Base-by-base conservation (phyloP, 2,329 filamentous ascomycete species). In the Cytospora schulzeri region DNA sequence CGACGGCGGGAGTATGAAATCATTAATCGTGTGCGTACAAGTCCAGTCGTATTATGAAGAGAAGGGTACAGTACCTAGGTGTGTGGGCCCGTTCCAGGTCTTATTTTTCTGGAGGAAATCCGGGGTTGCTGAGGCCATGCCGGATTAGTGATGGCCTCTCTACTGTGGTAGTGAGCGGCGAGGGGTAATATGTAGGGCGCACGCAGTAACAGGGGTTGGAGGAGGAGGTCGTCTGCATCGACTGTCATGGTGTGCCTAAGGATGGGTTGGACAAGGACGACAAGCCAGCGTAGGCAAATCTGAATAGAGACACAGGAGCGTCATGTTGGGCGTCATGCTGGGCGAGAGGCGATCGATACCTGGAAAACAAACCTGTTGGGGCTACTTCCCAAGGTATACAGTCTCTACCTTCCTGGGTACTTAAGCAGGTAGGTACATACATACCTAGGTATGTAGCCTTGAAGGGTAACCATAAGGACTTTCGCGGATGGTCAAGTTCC, bases 41-140 rank as follows among this genome's bases (percentile, higher is more conserved):
- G 19, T 24, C n/a, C n/a, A 48, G 45, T 24, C 11, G 45, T 48
- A 24, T 48, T 48, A 14, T 24, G n/a, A 48, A 19, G 45, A 48
- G 45, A 48, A 24, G 45, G 11, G 45, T 48, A 48, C 33, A 35
- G 33, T 35, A 35, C 33, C 33, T 35, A 35, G 33, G 33, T 12
- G 12, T 55, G 48, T 50, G 48, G 52, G 62, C 62, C 65, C 33
- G 35, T 56, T 58, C 58, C 55, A 26, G 22, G 58, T 66, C 65
- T 66, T 66, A 66, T 64, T 57, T 48, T 54, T 31, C 58, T 66
- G 57, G 56, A 63, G 60, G 33, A 65, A 66, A 66, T 66, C 65
- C 65, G 65, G 62, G 65, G 65, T 64, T 58, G 55, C 35, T 55
- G 35, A 45, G 62, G 55, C 48, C 62, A 66, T 48, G 15, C 65